Percentiles rank a stretch among this genome's conserved stretches.
phyloP scores from a whole-genome alignment of 2,329 filamentous ascomycete genomes.

The Diaporthe citriasiana region DNA sequence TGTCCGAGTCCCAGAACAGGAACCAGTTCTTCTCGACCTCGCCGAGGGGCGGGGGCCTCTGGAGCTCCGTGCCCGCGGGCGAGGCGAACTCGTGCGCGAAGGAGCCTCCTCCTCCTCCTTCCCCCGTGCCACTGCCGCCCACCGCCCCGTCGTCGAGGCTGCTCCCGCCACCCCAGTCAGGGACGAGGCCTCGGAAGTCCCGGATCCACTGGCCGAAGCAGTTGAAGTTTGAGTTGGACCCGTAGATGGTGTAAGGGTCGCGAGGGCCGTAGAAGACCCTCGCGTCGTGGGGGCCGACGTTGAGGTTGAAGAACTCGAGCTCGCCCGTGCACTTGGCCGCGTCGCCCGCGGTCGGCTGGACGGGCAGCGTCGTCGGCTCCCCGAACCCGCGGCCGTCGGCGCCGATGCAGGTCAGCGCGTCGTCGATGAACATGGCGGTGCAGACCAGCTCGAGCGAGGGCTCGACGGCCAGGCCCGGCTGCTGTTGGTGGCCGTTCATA shows the following conservation, averaged over 20 bases:
- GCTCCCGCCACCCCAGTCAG: constrained; percentile 54
- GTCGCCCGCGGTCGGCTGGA: constrained; percentile 59
- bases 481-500: constrained; percentile 31
- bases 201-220: constrained; percentile 72
- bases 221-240: constrained; percentile 66
- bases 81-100: constrained; percentile 53
- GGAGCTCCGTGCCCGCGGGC: constrained; percentile 62
- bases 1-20: constrained; percentile 68
- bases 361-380: constrained; percentile 58
- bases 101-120: no score
- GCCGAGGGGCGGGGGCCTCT: constrained; percentile 60
- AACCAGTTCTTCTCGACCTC: constrained; percentile 74
- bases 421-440: constrained; percentile 60
- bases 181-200: constrained; percentile 65
- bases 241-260: constrained; percentile 65
- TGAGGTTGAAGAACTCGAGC: constrained; percentile 57
- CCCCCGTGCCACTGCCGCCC: no score
- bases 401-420: constrained; percentile 58
- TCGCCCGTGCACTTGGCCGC: constrained; percentile 58
- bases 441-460: constrained; percentile 61
- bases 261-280: constrained; percentile 69
- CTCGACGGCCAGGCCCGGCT: constrained; percentile 44
- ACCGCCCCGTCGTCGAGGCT: neutral
- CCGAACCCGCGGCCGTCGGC: constrained; percentile 39
- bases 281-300: constrained; percentile 70